These are phyloP conservation scores for Rubroboletus satanas DNA, from an alignment of 768 basidiomycete genomes.

Conservation along the genomic window DNA sequence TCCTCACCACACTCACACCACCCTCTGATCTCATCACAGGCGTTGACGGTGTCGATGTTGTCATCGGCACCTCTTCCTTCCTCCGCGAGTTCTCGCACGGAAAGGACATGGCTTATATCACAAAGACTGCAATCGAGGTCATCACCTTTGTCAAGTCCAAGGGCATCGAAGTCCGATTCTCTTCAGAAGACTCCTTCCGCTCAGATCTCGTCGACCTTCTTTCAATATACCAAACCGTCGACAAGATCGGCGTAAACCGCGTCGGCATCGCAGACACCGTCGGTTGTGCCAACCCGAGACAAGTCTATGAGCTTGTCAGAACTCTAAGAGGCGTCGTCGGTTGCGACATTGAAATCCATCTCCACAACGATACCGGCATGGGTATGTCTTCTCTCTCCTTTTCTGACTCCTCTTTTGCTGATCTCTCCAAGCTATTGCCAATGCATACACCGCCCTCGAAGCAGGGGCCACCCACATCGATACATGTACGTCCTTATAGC, in stretches of 20 bases:
- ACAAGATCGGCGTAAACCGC: slow-evolving; percentile 98
- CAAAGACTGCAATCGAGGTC: slow-evolving; percentile 97
- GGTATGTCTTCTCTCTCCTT: slow-evolving; percentile 40
- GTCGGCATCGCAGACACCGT: slow-evolving; percentile 99
- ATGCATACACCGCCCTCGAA: slow-evolving; percentile 96
- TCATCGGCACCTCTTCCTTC: slow-evolving; percentile 99
- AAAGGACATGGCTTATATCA: slow-evolving; percentile 99
- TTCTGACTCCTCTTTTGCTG: not conserved
- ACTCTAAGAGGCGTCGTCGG: slow-evolving; percentile 94
- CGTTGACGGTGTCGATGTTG: slow-evolving; percentile 98
- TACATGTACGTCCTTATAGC: slow-evolving; percentile 63
- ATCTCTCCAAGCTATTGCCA: slow-evolving; percentile 74
- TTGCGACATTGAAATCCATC: slow-evolving; percentile 97
- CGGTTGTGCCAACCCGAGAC: slow-evolving; percentile 96
- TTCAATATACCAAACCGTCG: slow-evolving; percentile 98
- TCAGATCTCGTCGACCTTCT: slow-evolving; percentile 98
- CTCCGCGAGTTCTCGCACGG: slow-evolving; percentile 99
- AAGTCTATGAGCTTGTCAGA: slow-evolving; percentile 97
- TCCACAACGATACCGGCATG: slow-evolving; percentile 99
- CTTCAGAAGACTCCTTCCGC: slow-evolving; percentile 99
- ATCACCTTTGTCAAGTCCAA: slow-evolving; percentile 99
- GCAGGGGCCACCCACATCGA: slow-evolving; percentile 99
- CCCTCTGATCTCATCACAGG: slow-evolving; percentile 42
- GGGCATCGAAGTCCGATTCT: slow-evolving; percentile 99
- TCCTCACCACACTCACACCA: not conserved